Conservation (phyloP, 345 rosid species). For the Syzygium aromaticum region DNA sequence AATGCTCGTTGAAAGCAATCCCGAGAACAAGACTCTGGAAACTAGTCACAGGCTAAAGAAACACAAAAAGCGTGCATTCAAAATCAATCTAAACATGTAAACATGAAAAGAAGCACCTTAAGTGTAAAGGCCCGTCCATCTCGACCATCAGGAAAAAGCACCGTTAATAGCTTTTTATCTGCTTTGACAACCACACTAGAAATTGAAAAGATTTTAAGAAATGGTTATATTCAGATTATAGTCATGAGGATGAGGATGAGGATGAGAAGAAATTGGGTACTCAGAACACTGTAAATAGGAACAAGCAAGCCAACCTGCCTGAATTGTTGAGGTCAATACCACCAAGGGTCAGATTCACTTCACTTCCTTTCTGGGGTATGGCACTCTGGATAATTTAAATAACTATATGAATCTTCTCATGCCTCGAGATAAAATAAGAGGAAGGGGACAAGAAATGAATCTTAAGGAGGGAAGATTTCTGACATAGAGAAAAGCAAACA, state of each 20-base stretch:
- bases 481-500: not conserved
- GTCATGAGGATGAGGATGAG: not conserved
- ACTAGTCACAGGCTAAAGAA: not conserved
- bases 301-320: slow-evolving; percentile 96
- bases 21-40: not conserved
- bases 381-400: slow-evolving; percentile 35
- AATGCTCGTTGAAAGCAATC: not conserved
- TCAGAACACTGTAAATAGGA: not conserved
- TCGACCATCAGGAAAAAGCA: slow-evolving; percentile 91
- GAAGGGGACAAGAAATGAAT: not conserved
- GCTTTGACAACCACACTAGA: slow-evolving; percentile 90
- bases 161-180: slow-evolving; percentile 92
- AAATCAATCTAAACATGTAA: not conserved
- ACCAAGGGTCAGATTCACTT: slow-evolving; percentile 70
- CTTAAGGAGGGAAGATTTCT: not conserved
- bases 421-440: not conserved
- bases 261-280: not conserved
- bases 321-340: slow-evolving; percentile 99
- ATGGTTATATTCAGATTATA: not conserved
- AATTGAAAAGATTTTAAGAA: not conserved
- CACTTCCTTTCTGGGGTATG: slow-evolving; percentile 50
- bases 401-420: not conserved
- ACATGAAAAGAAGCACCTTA: slow-evolving; percentile 38
- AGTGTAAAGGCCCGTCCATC: slow-evolving; percentile 96
- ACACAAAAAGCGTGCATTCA: not conserved